phyloP scores from a whole-genome alignment of 2,329 filamentous ascomycete genomes.

The Sporothrix humicola region DNA sequence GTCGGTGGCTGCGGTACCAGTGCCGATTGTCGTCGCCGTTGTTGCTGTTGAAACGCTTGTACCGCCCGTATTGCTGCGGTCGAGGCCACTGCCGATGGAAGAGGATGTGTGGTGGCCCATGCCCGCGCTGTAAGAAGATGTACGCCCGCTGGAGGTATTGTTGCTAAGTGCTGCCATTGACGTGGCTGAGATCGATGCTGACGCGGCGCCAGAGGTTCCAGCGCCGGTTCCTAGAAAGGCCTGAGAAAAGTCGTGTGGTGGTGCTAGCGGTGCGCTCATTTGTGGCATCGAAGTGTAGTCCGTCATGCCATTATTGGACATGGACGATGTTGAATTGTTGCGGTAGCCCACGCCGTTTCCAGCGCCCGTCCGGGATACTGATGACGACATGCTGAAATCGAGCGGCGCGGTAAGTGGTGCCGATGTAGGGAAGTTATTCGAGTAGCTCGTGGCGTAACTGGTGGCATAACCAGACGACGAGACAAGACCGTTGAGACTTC shows the following conservation, averaged over 20 bases:
- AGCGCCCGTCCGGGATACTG: conserved; percentile 41
- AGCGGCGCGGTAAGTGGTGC: conserved; percentile 61
- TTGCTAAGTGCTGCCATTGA: conserved; percentile 32
- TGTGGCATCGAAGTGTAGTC: conserved; percentile 59
- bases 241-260: conserved; percentile 59
- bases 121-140: conserved; percentile 52
- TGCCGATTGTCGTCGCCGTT: conserved; percentile 42
- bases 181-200: conserved; percentile 19
- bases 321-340: conserved; percentile 41
- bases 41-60: conserved; percentile 34
- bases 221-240: conserved; percentile 49
- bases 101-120: conserved; percentile 34
- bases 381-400: conserved; percentile 57
- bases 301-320: conserved; percentile 49
- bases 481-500: conserved; percentile 38
- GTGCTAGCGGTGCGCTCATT: conserved; percentile 60
- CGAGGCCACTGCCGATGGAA: conserved; percentile 39
- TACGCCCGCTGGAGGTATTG: conserved; percentile 43
- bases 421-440: conserved; percentile 53
- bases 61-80: conserved; percentile 33
- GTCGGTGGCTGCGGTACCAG: background rate
- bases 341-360: conserved; percentile 38
- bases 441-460: conserved; percentile 49
- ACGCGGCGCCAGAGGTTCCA: conserved; percentile 41
- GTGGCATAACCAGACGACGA: conserved; percentile 43